phyloP scores from a whole-genome alignment of 1,284 basidiomycete genomes.

The Tylopilus sp. region DNA sequence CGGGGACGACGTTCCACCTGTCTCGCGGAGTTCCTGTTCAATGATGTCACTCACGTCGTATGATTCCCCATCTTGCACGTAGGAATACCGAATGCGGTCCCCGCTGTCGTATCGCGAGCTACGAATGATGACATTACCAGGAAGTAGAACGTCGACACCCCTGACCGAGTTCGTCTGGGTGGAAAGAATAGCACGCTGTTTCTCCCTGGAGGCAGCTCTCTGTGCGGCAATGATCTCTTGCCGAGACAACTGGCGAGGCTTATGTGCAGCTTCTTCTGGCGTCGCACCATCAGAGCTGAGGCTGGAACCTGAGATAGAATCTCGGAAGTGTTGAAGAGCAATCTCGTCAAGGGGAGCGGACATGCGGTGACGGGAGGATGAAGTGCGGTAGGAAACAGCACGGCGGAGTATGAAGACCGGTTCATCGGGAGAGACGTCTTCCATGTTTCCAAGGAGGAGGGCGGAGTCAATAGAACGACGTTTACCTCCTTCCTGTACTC shows the following conservation, averaged over 20 bases:
- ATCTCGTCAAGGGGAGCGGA: slow-evolving; percentile 74
- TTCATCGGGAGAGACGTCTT: slow-evolving; percentile 78
- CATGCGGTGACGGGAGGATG: slow-evolving; percentile 58
- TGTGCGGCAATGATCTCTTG: slow-evolving; percentile 93
- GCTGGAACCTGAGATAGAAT: slow-evolving; percentile 51
- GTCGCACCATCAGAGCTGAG: slow-evolving; percentile 40
- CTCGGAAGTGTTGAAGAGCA: slow-evolving; percentile 64
- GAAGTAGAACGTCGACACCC: slow-evolving; percentile 82
- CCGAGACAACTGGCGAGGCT: slow-evolving; percentile 52
- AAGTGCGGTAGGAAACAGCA: slow-evolving; percentile 64
- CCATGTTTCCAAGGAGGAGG: slow-evolving; percentile 60
- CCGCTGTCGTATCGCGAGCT: slow-evolving; percentile 68
- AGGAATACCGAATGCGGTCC: slow-evolving; percentile 84
- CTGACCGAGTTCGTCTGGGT: slow-evolving; percentile 78
- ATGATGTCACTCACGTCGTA: slow-evolving; percentile 91
- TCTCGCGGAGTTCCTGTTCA: slow-evolving; percentile 74
- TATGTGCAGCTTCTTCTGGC: slow-evolving; percentile 23
- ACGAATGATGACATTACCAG: slow-evolving; percentile 80
- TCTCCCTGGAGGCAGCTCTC: slow-evolving; percentile 76
- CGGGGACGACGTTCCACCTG: slow-evolving; percentile 27
- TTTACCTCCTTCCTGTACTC: slow-evolving; percentile 54
- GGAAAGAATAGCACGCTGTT: slow-evolving; percentile 80
- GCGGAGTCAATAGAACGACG: slow-evolving; percentile 86
- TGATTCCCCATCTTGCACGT: slow-evolving; percentile 83
- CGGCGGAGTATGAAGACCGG: slow-evolving; percentile 86